phyloP scores from a whole-genome alignment of 2,329 filamentous ascomycete genomes.

The Teratosphaeria nubilosa region DNA sequence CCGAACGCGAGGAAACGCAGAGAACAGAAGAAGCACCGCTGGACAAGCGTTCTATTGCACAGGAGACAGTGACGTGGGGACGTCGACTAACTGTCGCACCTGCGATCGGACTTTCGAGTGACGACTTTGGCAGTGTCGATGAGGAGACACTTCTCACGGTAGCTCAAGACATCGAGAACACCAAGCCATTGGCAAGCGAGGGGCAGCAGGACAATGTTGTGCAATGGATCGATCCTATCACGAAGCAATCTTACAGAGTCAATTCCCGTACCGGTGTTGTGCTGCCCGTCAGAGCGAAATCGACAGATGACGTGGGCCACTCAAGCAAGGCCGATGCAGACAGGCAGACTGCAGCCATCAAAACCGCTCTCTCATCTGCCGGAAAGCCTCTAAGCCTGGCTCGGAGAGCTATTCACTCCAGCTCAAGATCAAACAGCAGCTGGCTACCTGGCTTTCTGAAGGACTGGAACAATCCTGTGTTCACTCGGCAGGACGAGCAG shows the following conservation, averaged over 20 bases:
- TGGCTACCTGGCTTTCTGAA: slow-evolving; percentile 55
- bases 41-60: neutral
- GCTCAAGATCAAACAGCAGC: neutral
- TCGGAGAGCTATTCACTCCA: too few relatives aligned
- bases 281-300: slow-evolving; percentile 3
- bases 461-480: slow-evolving; percentile 68
- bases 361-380: slow-evolving; percentile 15
- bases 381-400: slow-evolving; percentile 26
- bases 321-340: neutral
- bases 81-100: neutral
- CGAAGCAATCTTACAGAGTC: slow-evolving; percentile 41
- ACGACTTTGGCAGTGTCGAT: slow-evolving; percentile 20
- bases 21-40: neutral
- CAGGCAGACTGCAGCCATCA: slow-evolving; percentile 13
- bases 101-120: slow-evolving; percentile 9
- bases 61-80: neutral
- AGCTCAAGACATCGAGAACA: slow-evolving; percentile 1
- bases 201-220: slow-evolving; percentile 28
- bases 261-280: slow-evolving; percentile 47
- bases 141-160: slow-evolving; percentile 11
- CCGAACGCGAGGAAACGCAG: neutral
- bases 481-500: slow-evolving; percentile 36
- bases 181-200: neutral
- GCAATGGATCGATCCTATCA: slow-evolving; percentile 53
- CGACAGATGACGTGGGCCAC: neutral